Evolutionary conservation across 2,329 filamentous ascomycete species (phyloP).

Genomic region (Cladosporium sp.): DNA sequence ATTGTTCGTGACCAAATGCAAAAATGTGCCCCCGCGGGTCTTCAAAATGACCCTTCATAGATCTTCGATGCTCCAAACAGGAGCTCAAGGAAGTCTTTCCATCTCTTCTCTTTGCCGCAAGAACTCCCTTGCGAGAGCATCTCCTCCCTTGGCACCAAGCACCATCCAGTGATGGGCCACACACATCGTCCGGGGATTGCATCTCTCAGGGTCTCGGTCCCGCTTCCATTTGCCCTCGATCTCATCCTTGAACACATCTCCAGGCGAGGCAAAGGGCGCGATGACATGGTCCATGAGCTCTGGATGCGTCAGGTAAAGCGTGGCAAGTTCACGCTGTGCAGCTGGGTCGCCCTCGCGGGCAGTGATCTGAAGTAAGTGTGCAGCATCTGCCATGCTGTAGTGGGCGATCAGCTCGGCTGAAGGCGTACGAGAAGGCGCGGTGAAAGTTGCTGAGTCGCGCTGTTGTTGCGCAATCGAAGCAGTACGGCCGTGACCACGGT

Average conservation of each 20-base stretch:
- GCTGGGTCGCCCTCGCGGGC: conserved; percentile 88
- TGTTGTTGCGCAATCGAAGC: conserved; percentile 36
- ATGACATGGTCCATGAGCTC: conserved; percentile 79
- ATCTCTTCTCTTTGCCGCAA: conserved; percentile 70
- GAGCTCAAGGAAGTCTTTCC: conserved; percentile 55
- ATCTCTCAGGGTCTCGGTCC: conserved; percentile 62
- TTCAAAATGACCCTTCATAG: not conserved
- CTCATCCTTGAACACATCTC: conserved; percentile 87
- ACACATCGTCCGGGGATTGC: conserved; percentile 86
- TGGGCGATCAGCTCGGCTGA: conserved; percentile 50
- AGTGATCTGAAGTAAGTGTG: conserved; percentile 86
- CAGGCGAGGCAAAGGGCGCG: conserved; percentile 77
- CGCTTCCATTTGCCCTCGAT: conserved; percentile 68
- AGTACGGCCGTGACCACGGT: conserved; percentile 47
- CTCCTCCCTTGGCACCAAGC: conserved; percentile 79
- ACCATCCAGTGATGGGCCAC: conserved; percentile 98
- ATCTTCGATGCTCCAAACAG: not conserved
- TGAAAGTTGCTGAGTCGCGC: conserved; percentile 35
- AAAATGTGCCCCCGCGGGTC: not conserved
- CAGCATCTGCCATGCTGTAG: conserved; percentile 76
- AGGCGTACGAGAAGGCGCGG: conserved; percentile 27
- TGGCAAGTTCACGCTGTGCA: conserved; percentile 87
- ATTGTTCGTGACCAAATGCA: not conserved
- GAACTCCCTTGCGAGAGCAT: conserved; percentile 79
- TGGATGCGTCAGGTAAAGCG: conserved; percentile 90